Conservation (phyloP, 257 asterid species). For the Rhazya stricta region DNA sequence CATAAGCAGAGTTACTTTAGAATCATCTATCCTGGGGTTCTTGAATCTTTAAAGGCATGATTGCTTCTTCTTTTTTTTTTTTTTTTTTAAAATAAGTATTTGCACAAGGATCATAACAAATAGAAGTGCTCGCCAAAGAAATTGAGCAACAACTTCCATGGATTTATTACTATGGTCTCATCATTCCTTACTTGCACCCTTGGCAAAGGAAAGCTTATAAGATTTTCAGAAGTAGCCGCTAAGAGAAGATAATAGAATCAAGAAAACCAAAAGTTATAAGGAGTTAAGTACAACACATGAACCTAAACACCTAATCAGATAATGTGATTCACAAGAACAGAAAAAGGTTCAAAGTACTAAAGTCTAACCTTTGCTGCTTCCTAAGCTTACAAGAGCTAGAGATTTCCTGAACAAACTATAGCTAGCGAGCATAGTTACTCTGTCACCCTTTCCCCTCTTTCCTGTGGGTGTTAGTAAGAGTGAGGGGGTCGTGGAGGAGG, state of each 20-base stretch:
- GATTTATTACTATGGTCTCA: not conserved
- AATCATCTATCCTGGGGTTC: not conserved
- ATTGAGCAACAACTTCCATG: not conserved
- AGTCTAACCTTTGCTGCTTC: conserved; percentile 27
- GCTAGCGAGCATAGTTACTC: not conserved
- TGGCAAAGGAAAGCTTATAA: not conserved
- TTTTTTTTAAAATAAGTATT: too few species aligned
- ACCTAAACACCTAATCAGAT: conserved; percentile 23
- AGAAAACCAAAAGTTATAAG: conserved; percentile 8
- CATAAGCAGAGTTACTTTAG: not conserved
- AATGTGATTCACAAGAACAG: conserved; percentile 27
- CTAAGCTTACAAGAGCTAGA: conserved; percentile 26
- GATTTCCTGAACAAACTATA: not conserved
- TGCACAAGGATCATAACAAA: not conserved
- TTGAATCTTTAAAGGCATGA: not conserved
- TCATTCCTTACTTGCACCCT: not conserved
- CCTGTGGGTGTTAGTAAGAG: conserved; percentile 24
- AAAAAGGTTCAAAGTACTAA: conserved; percentile 17
- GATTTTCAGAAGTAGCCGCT: conserved; percentile 1
- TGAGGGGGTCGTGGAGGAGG: conserved; percentile 55
- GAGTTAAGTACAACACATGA: conserved; percentile 12
- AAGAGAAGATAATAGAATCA: not conserved
- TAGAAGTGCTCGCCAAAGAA: not conserved
- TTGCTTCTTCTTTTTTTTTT: not conserved
- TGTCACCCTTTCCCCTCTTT: not conserved